Percentiles rank a stretch among this genome's conserved stretches.
phyloP scores from a whole-genome alignment of 768 basidiomycete genomes.

The Amanita jacksonii region DNA sequence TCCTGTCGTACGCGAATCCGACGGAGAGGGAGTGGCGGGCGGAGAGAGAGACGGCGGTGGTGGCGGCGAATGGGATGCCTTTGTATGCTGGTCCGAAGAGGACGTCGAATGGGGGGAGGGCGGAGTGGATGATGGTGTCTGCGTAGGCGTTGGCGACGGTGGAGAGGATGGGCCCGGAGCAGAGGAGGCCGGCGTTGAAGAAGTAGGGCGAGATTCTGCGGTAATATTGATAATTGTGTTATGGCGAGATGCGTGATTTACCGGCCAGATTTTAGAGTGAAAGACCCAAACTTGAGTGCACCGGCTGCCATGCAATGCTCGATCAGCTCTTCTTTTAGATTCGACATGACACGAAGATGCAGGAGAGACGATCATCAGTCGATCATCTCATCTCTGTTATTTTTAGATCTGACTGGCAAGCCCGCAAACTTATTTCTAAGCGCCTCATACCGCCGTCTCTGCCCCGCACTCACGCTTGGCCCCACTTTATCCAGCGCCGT shows the following conservation, averaged over 20 bases:
- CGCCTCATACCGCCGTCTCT: slow-evolving; percentile 76
- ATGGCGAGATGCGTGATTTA: slow-evolving; percentile 25
- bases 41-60: slow-evolving; percentile 68
- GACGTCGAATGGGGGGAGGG: slow-evolving; percentile 56
- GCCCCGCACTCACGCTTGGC: slow-evolving; percentile 76
- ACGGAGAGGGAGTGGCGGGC: slow-evolving; percentile 52
- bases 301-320: slow-evolving; percentile 56
- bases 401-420: slow-evolving; percentile 46
- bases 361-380: too few species aligned
- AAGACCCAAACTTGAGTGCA: slow-evolving; percentile 84
- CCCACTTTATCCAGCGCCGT: slow-evolving; percentile 70
- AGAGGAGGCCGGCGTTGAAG: slow-evolving; percentile 89
- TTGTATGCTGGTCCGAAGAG: slow-evolving; percentile 98
- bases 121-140: slow-evolving; percentile 55
- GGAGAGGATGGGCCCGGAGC: slow-evolving; percentile 71
- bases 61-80: slow-evolving; percentile 87
- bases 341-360: too few species aligned
- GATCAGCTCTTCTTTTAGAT: slow-evolving; percentile 41
- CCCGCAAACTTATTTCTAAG: slow-evolving; percentile 81
- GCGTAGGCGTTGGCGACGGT: slow-evolving; percentile 79
- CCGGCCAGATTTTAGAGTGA: slow-evolving; percentile 94
- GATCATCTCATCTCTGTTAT: too few species aligned
- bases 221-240: slow-evolving; percentile 6
- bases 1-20: slow-evolving; percentile 88
- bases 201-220: slow-evolving; percentile 87